Evolutionary conservation across 2,329 filamentous ascomycete species (phyloP).

Genomic region (Ascocoryne sarcoides): DNA sequence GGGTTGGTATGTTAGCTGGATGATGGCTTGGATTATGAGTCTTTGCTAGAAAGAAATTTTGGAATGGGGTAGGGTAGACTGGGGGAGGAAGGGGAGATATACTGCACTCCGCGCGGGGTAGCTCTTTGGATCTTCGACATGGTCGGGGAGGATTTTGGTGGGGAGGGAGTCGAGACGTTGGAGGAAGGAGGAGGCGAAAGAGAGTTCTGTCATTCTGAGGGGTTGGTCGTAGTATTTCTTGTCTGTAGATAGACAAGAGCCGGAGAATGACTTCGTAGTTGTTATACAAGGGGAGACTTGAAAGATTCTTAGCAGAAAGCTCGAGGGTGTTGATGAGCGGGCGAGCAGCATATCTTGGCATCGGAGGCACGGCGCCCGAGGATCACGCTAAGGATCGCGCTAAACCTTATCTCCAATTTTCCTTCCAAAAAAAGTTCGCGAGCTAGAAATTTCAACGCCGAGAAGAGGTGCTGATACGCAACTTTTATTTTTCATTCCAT

Average conservation of each 20-base stretch:
- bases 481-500: neutral
- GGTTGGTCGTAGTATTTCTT: neutral
- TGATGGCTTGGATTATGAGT: neutral
- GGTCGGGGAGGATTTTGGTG: constrained; percentile 74
- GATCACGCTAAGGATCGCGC: constrained; percentile 4
- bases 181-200: constrained; percentile 80
- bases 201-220: constrained; percentile 64
- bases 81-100: constrained; percentile 29
- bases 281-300: neutral
- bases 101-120: constrained; percentile 73
- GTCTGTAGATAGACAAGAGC: neutral
- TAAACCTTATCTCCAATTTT: constrained; percentile 20
- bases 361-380: constrained; percentile 9
- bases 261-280: neutral
- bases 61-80: neutral
- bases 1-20: constrained; percentile 4
- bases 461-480: no score
- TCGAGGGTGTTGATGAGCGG: no score
- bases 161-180: constrained; percentile 69
- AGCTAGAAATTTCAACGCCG: no score
- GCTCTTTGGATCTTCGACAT: constrained; percentile 76
- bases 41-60: neutral
- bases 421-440: constrained; percentile 13
- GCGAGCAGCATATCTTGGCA: no score
- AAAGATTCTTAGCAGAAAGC: neutral